Percentiles rank a stretch among this genome's conserved stretches.
These are phyloP conservation scores for Aspergillus novofumigatus DNA, from an alignment of 2,329 filamentous ascomycete species.

Conservation along the genomic window DNA sequence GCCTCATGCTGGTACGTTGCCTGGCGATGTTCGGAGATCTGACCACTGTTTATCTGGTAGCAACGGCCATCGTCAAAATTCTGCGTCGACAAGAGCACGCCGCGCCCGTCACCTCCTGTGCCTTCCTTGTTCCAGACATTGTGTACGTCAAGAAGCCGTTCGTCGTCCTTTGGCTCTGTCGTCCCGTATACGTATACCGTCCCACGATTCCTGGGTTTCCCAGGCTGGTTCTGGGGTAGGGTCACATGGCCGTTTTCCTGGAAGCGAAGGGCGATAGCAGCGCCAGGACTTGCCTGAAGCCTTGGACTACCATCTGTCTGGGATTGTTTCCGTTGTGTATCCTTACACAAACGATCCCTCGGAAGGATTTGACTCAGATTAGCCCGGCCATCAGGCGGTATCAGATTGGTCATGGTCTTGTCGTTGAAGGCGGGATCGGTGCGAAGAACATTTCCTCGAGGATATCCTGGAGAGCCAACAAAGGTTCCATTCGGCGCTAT, in stretches of 20 bases:
- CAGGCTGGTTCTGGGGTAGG: slow-evolving; percentile 50
- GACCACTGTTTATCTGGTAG: slow-evolving; percentile 67
- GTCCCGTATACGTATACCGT: slow-evolving; percentile 75
- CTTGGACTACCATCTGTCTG: slow-evolving; percentile 58
- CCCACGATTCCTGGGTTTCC: slow-evolving; percentile 63
- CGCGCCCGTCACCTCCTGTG: slow-evolving; percentile 73
- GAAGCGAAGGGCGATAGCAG: slow-evolving; percentile 63
- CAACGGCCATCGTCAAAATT: slow-evolving; percentile 90
- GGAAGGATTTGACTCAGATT: slow-evolving; percentile 47
- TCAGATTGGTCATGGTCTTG: slow-evolving; percentile 56
- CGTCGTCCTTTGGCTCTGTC: slow-evolving; percentile 52
- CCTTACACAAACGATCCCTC: slow-evolving; percentile 60
- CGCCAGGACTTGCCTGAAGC: slow-evolving; percentile 58
- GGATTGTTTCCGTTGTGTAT: slow-evolving; percentile 57
- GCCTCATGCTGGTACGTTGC: slow-evolving; percentile 49
- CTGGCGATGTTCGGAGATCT: slow-evolving; percentile 59
- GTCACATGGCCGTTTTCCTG: slow-evolving; percentile 75
- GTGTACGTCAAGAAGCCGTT: slow-evolving; percentile 63
- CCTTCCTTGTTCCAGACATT: slow-evolving; percentile 74
- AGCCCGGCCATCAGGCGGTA: slow-evolving; percentile 53
- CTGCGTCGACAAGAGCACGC: slow-evolving; percentile 69
- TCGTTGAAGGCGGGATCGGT: slow-evolving; percentile 55
- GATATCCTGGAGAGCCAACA: slow-evolving; percentile 65
- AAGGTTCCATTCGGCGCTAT: slow-evolving; percentile 72
- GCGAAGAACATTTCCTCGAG: slow-evolving; percentile 66